Evolutionary conservation across 2,329 filamentous ascomycete genomes (phyloP).

Genomic region (Emergomyces pasteurianus): DNA sequence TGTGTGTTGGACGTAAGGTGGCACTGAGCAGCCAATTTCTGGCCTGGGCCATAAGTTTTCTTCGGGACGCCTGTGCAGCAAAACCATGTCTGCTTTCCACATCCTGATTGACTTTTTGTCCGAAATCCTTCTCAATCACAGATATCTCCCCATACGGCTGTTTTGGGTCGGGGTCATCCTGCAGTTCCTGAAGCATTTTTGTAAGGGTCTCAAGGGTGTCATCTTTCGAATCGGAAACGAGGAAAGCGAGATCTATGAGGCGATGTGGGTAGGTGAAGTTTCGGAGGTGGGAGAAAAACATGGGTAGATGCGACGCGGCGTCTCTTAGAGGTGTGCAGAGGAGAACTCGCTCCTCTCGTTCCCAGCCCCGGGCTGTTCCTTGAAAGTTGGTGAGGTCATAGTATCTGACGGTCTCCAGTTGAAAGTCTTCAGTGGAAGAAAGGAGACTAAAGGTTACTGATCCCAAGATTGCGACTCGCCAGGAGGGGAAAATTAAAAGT

Average conservation of each 20-base stretch:
- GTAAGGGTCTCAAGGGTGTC: slow-evolving; percentile 67
- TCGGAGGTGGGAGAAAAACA: slow-evolving; percentile 96
- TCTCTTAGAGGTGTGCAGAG: slow-evolving; percentile 91
- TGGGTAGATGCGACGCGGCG: slow-evolving; percentile 77
- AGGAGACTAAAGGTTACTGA: slow-evolving; percentile 58
- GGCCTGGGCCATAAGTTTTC: slow-evolving; percentile 96
- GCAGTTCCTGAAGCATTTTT: slow-evolving; percentile 63
- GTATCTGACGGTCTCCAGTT: slow-evolving; percentile 91
- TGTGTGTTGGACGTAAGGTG: slow-evolving; percentile 84
- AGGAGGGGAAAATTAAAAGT: slow-evolving; percentile 65
- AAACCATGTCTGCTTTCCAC: slow-evolving; percentile 96
- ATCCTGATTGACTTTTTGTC: slow-evolving; percentile 94
- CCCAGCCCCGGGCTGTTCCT: slow-evolving; percentile 87
- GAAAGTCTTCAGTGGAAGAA: slow-evolving; percentile 54
- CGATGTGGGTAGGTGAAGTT: slow-evolving; percentile 98
- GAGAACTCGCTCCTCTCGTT: slow-evolving; percentile 87
- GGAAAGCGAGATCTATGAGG: slow-evolving; percentile 87
- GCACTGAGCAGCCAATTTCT: slow-evolving; percentile 94
- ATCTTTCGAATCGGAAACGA: slow-evolving; percentile 96
- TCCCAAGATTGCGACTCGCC: slow-evolving; percentile 50
- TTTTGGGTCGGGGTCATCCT: slow-evolving; percentile 64
- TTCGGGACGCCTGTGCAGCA: slow-evolving; percentile 80
- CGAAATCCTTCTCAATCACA: slow-evolving; percentile 97
- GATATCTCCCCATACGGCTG: slow-evolving; percentile 91
- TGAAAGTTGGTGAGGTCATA: slow-evolving; percentile 89